Conservation (phyloP, 2,329 filamentous ascomycete genomes). For the Diplodia scrobiculata region DNA sequence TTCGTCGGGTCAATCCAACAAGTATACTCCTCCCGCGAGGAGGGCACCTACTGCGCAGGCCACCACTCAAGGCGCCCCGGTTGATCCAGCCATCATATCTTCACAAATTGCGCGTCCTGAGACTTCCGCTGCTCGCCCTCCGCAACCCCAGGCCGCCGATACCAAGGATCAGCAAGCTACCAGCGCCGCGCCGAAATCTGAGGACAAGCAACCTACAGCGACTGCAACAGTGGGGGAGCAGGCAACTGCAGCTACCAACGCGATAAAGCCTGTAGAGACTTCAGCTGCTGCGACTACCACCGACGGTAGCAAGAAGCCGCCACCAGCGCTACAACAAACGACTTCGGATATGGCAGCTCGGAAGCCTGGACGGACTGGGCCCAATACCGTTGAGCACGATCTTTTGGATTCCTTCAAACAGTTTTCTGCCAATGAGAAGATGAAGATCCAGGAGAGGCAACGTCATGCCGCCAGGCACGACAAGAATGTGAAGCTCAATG, state of each 20-base stretch:
- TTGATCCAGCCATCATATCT: slow-evolving; percentile 89
- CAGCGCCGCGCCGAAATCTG: slow-evolving; percentile 29
- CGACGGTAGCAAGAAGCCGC: slow-evolving; percentile 10
- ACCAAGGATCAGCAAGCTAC: slow-evolving; percentile 34
- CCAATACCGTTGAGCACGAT: slow-evolving; percentile 61
- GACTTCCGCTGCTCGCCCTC: slow-evolving; percentile 35
- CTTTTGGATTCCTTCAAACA: slow-evolving; percentile 65
- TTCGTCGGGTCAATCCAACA: slow-evolving; percentile 61
- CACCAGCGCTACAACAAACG: slow-evolving; percentile 16
- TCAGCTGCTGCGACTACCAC: slow-evolving; percentile 34
- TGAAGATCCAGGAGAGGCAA: slow-evolving; percentile 59
- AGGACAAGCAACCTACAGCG: slow-evolving; percentile 4
- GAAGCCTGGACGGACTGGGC: slow-evolving; percentile 48
- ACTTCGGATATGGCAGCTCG: slow-evolving; percentile 32
- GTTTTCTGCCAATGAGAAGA: slow-evolving; percentile 64
- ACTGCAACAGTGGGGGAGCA: background rate
- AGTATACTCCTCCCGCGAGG: slow-evolving; percentile 88
- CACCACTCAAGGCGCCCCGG: slow-evolving; percentile 72
- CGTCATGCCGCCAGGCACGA: slow-evolving; percentile 65
- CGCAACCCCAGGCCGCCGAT: slow-evolving; percentile 32
- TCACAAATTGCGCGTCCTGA: slow-evolving; percentile 67
- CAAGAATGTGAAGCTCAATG: slow-evolving; percentile 88
- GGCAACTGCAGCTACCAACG: slow-evolving; percentile 24
- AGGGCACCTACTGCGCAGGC: slow-evolving; percentile 74
- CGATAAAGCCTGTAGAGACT: slow-evolving; percentile 38